phyloP scores from a whole-genome alignment of 495 filamentous ascomycete species.

The Penicillium mononematosum region DNA sequence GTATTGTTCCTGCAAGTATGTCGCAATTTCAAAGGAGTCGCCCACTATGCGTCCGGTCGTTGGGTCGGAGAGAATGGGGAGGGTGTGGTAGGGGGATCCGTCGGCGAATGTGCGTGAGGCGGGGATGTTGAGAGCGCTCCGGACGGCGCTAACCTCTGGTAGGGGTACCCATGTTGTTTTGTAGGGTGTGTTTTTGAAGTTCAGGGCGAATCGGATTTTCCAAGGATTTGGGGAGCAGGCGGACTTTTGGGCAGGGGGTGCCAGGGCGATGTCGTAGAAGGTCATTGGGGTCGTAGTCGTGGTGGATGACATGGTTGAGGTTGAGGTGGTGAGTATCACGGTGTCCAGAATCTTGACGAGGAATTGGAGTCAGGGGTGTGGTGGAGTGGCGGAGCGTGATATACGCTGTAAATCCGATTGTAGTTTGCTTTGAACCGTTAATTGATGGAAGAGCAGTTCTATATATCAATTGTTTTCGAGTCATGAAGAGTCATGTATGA shows the following conservation, averaged over 20 bases:
- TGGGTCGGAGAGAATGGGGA: neutral
- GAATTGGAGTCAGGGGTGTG: neutral
- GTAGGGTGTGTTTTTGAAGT: slow-evolving; percentile 56
- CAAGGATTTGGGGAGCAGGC: slow-evolving; percentile 55
- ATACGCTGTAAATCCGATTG: neutral
- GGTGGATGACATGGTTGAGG: neutral
- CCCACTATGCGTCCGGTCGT: slow-evolving; percentile 34
- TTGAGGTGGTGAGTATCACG: neutral
- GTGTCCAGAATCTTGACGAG: neutral
- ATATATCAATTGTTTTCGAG: neutral
- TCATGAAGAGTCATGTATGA: neutral
- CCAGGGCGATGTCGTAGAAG: slow-evolving; percentile 59
- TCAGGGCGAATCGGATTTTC: slow-evolving; percentile 59
- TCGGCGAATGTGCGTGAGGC: slow-evolving; percentile 54
- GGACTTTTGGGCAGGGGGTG: slow-evolving; percentile 35
- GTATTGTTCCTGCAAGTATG: slow-evolving; percentile 53
- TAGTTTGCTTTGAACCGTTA: neutral
- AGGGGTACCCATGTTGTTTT: slow-evolving; percentile 52
- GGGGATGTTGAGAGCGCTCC: slow-evolving; percentile 41
- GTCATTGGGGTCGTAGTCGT: neutral
- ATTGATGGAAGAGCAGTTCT: neutral
- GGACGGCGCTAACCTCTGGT: slow-evolving; percentile 46
- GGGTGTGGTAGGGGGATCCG: slow-evolving; percentile 44
- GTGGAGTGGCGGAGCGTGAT: neutral
- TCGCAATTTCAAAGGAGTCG: slow-evolving; percentile 63